These are phyloP conservation scores for Ustilago curta DNA, from an alignment of 1,284 basidiomycete genomes.

Conservation along the genomic window DNA sequence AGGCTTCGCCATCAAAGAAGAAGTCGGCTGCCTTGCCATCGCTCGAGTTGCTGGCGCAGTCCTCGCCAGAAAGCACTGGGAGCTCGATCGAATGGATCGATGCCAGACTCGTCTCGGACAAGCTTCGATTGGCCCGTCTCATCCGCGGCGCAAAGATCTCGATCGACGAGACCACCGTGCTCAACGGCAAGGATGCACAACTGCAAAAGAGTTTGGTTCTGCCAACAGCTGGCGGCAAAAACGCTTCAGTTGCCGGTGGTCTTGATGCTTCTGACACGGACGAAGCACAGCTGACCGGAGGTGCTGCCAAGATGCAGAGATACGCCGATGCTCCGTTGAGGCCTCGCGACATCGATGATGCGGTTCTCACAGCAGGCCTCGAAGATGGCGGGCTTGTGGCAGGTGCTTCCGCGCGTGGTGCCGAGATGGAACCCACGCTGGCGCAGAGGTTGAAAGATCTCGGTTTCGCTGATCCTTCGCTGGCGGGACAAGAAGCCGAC, in stretches of 20 bases:
- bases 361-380: slow-evolving; percentile 25
- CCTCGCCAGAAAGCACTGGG: slow-evolving; percentile 20
- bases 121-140: slow-evolving; percentile 53
- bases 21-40: slow-evolving; percentile 47
- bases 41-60: slow-evolving; percentile 32
- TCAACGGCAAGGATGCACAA: slow-evolving; percentile 34
- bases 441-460: slow-evolving; percentile 59
- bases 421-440: slow-evolving; percentile 51
- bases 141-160: slow-evolving; percentile 62
- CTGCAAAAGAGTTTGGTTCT: slow-evolving; percentile 31
- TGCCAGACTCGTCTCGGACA: slow-evolving; percentile 39
- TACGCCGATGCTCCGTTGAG: slow-evolving; percentile 52
- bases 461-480: slow-evolving; percentile 40
- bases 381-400: slow-evolving; percentile 35
- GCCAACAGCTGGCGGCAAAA: slow-evolving; percentile 24
- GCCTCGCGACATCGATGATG: slow-evolving; percentile 40
- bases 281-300: slow-evolving; percentile 43
- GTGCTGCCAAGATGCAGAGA: slow-evolving; percentile 45
- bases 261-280: slow-evolving; percentile 33
- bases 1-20: slow-evolving; percentile 44
- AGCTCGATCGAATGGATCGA: slow-evolving; percentile 47
- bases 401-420: slow-evolving; percentile 11
- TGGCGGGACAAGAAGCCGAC: slow-evolving; percentile 40
- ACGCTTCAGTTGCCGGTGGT: slow-evolving; percentile 5
- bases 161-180: slow-evolving; percentile 50